phyloP scores from a whole-genome alignment of 1,284 basidiomycete genomes.

The Golubevia sp. region DNA sequence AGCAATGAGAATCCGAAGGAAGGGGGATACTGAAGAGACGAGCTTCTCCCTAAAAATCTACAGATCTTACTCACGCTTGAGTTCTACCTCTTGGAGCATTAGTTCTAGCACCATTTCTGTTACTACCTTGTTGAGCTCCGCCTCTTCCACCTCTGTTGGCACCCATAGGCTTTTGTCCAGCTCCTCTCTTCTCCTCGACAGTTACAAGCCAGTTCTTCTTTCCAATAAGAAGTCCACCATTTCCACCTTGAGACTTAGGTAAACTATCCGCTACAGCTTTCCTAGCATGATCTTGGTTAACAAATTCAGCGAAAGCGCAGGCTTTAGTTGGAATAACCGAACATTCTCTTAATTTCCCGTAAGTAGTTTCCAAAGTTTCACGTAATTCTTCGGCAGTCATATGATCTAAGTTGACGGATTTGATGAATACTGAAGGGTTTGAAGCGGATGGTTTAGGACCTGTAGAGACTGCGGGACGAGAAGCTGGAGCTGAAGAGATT shows the following conservation, averaged over 20 bases:
- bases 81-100: no score
- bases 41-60: no score
- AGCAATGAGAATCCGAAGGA: no score
- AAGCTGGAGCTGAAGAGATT: conserved; percentile 11
- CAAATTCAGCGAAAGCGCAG: conserved; percentile 57
- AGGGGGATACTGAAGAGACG: no score
- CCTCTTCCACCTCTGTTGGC: background rate
- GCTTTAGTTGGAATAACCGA: conserved; percentile 35
- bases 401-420: conserved; percentile 42
- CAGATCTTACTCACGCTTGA: no score
- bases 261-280: conserved; percentile 30
- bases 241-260: conserved; percentile 8
- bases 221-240: conserved; percentile 37
- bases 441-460: background rate
- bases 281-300: conserved; percentile 34
- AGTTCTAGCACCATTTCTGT: background rate
- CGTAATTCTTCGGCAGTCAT: conserved; percentile 38
- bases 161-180: background rate
- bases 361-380: conserved; percentile 37
- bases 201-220: conserved; percentile 34
- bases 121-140: background rate
- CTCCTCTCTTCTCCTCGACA: conserved; percentile 44
- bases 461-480: conserved; percentile 6
- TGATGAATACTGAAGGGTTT: conserved; percentile 44
- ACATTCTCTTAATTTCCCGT: conserved; percentile 46